Base-by-base conservation (phyloP, 345 rosid genomes). In the Ceriops tagal region DNA sequence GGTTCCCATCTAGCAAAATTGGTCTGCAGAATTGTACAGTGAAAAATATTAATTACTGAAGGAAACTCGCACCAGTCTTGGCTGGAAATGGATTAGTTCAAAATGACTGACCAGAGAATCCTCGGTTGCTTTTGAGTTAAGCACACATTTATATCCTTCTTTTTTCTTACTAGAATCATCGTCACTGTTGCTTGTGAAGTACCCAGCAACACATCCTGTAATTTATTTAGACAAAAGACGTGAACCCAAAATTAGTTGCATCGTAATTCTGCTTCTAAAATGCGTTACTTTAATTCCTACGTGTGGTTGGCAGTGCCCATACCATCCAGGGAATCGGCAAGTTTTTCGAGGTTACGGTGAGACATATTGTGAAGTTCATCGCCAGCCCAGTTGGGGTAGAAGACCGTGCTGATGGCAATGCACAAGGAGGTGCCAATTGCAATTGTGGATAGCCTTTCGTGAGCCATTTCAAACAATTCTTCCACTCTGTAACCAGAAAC, bases 1-100 rank as follows among this genome's bases (percentile, higher is more conserved):
- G 93, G 96, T 71, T 92, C 97, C 96, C 97, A 92, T 73, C 85
- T 81, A 0, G 92, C 93, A 70, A 86, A 80, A 71, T 75, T 84
- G 27, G 92, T 87, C 96, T 86, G 73, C 43, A 32, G 22, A 43
- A 58, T 47, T 43, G 13, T 35, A 2, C n/a, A 4, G 62, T 28
- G 37, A 28, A 62, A 3, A n/a, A 34, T 31, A 31, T 53, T 7
- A 18, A 64, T 56, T 56, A 56, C 6, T 56, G 59, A 43, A 43
- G 31, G 26, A 24, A 56, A 56, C 21, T 56, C 59, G 5, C 31
- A 8, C 18, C 5, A 10, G 59, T 56, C 13, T 56, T 24, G 59
- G 18, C 18, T 8, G 16, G 28, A 11, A 24, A 21, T 24, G 35
- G 19, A 24, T 61, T 51, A 5, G 69, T 15, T 51, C 59, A 43